Evolutionary conservation across 306 rosid genomes (phyloP).

Genomic region (Vigna radiata): DNA sequence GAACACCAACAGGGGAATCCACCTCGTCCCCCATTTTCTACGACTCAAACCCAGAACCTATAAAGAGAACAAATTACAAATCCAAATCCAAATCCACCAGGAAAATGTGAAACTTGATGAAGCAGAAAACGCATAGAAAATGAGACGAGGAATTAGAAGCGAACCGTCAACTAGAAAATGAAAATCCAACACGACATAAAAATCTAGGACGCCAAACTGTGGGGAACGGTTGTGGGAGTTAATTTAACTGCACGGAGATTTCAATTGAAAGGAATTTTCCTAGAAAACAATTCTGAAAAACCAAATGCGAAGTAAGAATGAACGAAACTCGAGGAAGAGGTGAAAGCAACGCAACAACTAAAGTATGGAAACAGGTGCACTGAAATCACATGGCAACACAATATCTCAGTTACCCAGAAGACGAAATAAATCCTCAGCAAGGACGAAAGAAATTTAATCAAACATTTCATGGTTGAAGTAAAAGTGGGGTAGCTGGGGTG

Average conservation of each 20-base stretch:
- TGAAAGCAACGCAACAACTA: conserved; percentile 8
- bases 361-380: conserved; percentile 14
- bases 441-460: conserved; percentile 19
- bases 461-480: not conserved
- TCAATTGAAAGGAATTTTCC: not conserved
- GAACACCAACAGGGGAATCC: conserved; percentile 76
- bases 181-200: not conserved
- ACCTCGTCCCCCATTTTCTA: conserved; percentile 61
- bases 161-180: not conserved
- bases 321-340: not conserved
- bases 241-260: not conserved
- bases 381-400: conserved; percentile 17
- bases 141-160: not conserved
- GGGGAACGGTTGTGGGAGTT: not conserved
- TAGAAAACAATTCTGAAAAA: not conserved
- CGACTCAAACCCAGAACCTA: not conserved
- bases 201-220: not conserved
- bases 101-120: conserved; percentile 26
- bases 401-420: conserved; percentile 22
- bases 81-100: conserved; percentile 3
- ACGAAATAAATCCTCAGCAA: not conserved
- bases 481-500: conserved; percentile 31
- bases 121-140: not conserved
- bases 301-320: conserved; percentile 2
- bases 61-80: not conserved